A percentile compares a stretch with the other conserved stretches of the same genome.
phyloP scores from a whole-genome alignment of 768 basidiomycete genomes.

The Macrolepiota dolichaula region DNA sequence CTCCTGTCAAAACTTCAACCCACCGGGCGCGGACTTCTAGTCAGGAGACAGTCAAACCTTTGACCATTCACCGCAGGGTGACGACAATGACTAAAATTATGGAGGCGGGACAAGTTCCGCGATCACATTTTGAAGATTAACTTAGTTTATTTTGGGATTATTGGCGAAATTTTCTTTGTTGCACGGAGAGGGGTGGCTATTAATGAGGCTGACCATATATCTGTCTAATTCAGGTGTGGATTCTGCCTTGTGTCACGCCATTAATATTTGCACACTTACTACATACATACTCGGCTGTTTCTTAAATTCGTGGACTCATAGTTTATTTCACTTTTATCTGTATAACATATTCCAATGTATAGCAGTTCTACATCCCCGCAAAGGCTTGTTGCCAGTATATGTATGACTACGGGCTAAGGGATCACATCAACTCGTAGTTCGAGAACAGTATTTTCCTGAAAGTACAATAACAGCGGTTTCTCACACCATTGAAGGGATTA shows the following conservation, averaged over 20 bases:
- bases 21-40: conserved; percentile 1
- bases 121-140: conserved; percentile 21
- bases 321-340: neutral
- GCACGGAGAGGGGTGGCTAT: neutral
- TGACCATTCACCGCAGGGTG: conserved; percentile 23
- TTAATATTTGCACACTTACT: neutral
- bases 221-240: neutral
- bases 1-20: conserved; percentile 27
- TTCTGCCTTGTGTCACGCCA: neutral
- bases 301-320: neutral
- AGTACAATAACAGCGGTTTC: too few relatives aligned
- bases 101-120: conserved; percentile 27
- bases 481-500: neutral
- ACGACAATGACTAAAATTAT: conserved; percentile 31
- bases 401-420: too few relatives aligned
- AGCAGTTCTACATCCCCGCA: too few relatives aligned
- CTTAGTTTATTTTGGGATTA: neutral
- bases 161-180: neutral
- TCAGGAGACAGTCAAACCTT: conserved; percentile 11
- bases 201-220: neutral
- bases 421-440: too few relatives aligned
- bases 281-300: neutral
- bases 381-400: neutral
- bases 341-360: neutral
- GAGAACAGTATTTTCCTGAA: too few relatives aligned